These are phyloP conservation scores for Dalbergia cultrata DNA, from an alignment of 306 rosid genomes.

Conservation along the genomic window DNA sequence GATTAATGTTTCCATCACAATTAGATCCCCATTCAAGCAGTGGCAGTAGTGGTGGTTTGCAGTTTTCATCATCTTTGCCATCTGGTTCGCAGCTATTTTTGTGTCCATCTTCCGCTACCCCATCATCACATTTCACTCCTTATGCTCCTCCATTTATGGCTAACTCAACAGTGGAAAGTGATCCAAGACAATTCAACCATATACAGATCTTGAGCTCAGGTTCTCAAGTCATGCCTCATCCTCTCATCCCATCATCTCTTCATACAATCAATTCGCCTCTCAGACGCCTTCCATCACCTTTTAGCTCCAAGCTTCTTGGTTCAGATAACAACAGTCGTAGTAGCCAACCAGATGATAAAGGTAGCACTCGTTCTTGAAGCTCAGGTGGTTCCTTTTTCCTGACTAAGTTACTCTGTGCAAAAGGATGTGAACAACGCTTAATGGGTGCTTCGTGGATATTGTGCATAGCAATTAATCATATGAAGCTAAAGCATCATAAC, in stretches of 20 bases:
- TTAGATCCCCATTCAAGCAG: constrained; percentile 41
- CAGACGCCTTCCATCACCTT: constrained; percentile 52
- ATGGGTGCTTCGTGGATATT: constrained; percentile 11
- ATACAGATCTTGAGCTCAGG: constrained; percentile 64
- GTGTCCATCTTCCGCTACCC: constrained; percentile 54
- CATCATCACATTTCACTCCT: constrained; percentile 56
- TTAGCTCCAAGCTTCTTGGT: constrained; percentile 57
- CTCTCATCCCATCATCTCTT: constrained; percentile 58
- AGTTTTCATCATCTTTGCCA: constrained; percentile 52
- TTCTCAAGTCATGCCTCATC: constrained; percentile 53
- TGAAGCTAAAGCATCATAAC: background rate
- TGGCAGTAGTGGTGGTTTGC: constrained; percentile 29
- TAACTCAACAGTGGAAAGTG: constrained; percentile 54
- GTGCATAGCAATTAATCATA: constrained; percentile 22
- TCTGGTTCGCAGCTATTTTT: constrained; percentile 58
- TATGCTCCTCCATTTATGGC: constrained; percentile 55
- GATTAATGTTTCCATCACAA: constrained; percentile 54
- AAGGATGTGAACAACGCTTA: constrained; percentile 36
- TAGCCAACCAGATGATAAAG: constrained; percentile 27
- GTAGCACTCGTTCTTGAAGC: constrained; percentile 41
- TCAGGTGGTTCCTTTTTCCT: background rate
- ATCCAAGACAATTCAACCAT: constrained; percentile 56
- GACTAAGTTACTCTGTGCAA: background rate
- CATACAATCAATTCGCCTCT: constrained; percentile 49
- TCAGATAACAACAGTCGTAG: constrained; percentile 36